Evolutionary conservation across 2,329 filamentous ascomycete genomes (phyloP).

Genomic region (Hyphodiscus sp.): DNA sequence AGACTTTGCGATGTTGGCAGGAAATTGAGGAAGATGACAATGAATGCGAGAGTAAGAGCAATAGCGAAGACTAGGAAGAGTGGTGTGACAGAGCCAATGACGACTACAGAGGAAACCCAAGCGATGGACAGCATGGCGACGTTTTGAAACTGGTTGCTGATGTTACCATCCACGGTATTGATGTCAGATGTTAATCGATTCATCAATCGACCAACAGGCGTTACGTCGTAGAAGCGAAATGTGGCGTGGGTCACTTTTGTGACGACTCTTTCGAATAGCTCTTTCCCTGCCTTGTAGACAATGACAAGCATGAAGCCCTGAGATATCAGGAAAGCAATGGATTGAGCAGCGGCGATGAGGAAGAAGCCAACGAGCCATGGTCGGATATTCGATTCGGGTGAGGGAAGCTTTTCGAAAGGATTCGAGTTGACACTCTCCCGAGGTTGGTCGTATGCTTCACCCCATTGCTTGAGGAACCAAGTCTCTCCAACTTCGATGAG

Average conservation of each 20-base stretch:
- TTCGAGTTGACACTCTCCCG: conserved; percentile 22
- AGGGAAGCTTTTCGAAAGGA: conserved; percentile 50
- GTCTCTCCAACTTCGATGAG: conserved; percentile 58
- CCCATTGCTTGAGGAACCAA: conserved; percentile 85
- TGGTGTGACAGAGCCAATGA: conserved; percentile 76
- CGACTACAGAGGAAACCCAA: conserved; percentile 65
- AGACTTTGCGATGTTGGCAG: conserved; percentile 78
- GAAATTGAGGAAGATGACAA: conserved; percentile 69
- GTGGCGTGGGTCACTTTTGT: conserved; percentile 68
- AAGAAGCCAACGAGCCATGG: conserved; percentile 73
- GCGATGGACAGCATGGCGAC: conserved; percentile 66
- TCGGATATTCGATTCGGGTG: conserved; percentile 57
- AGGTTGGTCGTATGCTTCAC: conserved; percentile 58
- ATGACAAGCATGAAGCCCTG: conserved; percentile 69
- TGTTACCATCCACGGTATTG: conserved; percentile 81
- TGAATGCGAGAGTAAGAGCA: conserved; percentile 59
- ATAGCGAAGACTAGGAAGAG: conserved; percentile 68
- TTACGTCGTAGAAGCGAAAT: conserved; percentile 87
- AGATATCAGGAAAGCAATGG: conserved; percentile 52
- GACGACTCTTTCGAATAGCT: conserved; percentile 69
- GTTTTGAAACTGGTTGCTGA: conserved; percentile 64
- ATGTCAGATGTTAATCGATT: conserved; percentile 89
- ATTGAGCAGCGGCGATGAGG: conserved; percentile 54
- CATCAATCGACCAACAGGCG: conserved; percentile 83
- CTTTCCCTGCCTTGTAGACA: conserved; percentile 69